Base-by-base conservation (phyloP, 805 yeast species). In the Wickerhamiella domercqiae region DNA sequence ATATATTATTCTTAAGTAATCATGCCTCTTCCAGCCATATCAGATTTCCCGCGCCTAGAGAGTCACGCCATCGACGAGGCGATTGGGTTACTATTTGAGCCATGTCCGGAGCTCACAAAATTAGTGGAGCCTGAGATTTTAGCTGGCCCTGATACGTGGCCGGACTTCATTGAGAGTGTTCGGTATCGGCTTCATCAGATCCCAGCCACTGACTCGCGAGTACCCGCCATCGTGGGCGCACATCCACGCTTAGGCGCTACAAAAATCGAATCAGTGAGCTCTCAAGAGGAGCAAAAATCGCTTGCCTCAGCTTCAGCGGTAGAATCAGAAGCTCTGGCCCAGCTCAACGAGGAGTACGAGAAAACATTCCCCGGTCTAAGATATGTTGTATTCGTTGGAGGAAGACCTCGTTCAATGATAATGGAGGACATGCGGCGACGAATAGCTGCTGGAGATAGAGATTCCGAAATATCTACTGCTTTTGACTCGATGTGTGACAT, bases 401-500 rank as follows among this genome's bases (percentile, higher is more conserved):
- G 94, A 1, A 62, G 94, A 45, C 54, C 74, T 2, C 64, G 93
- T 42, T 62, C 63, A 4, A 73, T 57, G 15, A 73, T 84, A 20
- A 76, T 82, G 72, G 56, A 57, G 19, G 62, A 72, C 44, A 78
- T 80, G 81, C 54, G 54, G 34, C 41, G 42, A 22, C 66, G 90
- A 44, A 78, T 84, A 3, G 56, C 55, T 1, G 62, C 77, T 37
- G 61, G 60, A n/a, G 69, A 76, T 49, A 64, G 71, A 40, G 52
- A 47, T 5, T 37, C 45, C 22, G 96, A 86, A 54, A 67, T 72
- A 39, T 32, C 40, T 6, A 78, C 73, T 34, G 93, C 94, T 0
- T 70, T 82, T 47, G 63, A 74, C 45, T 94, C 93, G 18, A 82
- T 84, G 93, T 81, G 94, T 56, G 93, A 81, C 56, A 86, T 84